Conservation (phyloP, 1,284 basidiomycete genomes). For the Inonotus hispidus region DNA sequence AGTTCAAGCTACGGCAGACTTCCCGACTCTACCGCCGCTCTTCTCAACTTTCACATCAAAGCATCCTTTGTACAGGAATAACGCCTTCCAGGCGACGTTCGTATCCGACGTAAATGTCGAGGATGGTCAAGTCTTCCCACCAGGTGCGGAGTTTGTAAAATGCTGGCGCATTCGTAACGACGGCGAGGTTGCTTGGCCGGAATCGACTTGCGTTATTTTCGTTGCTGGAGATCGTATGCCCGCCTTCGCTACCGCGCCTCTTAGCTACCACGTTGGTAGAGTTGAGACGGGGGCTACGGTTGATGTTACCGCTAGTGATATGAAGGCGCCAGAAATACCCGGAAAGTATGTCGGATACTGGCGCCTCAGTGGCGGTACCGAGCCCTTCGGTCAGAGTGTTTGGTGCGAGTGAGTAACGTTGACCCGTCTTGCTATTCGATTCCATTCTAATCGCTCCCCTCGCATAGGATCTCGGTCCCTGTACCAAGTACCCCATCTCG, state of each 20-base stretch:
- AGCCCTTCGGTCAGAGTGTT: conserved; percentile 65
- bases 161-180: conserved; percentile 71
- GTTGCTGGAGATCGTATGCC: conserved; percentile 56
- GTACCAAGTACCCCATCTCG: conserved; percentile 33
- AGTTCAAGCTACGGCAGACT: not conserved
- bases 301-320: conserved; percentile 65
- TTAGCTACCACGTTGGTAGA: conserved; percentile 43
- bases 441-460: conserved; percentile 14
- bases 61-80: not conserved
- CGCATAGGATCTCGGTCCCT: conserved; percentile 54
- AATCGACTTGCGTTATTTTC: conserved; percentile 57
- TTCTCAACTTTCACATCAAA: conserved; percentile 5
- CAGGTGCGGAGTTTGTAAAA: conserved; percentile 81
- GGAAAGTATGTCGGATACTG: conserved; percentile 74
- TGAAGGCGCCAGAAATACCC: conserved; percentile 72
- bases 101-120: conserved; percentile 65
- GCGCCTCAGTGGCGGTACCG: conserved; percentile 55
- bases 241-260: conserved; percentile 29
- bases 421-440: conserved; percentile 13
- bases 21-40: not conserved
- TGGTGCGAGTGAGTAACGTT: conserved; percentile 61
- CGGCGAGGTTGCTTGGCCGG: conserved; percentile 61
- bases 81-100: conserved; percentile 29
- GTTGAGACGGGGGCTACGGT: conserved; percentile 51
- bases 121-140: conserved; percentile 73